A percentile compares a stretch with the other conserved stretches of the same genome.
phyloP scores from a whole-genome alignment of 2,329 filamentous ascomycete genomes.

The Leptographium galeiforme region DNA sequence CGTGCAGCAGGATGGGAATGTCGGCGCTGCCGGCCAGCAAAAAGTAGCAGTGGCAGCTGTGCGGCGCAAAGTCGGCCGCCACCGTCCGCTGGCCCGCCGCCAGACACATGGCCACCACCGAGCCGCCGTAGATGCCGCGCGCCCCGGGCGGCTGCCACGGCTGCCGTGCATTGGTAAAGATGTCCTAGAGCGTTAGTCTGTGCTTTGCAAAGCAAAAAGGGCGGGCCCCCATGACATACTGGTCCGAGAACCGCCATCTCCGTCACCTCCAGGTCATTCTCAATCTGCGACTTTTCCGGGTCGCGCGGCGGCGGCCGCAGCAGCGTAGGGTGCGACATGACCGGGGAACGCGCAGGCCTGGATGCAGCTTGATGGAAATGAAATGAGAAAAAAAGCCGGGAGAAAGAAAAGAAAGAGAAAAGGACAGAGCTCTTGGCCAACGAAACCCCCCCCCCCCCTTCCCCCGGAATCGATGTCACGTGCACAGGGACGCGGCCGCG shows the following conservation, averaged over 20 bases:
- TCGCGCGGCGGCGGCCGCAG: conserved; percentile 65
- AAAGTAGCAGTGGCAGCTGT: conserved; percentile 99
- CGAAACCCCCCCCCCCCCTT: too few relatives aligned
- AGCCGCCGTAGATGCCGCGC: conserved; percentile 84
- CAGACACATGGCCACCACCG: conserved; percentile 85
- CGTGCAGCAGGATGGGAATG: conserved; percentile 85
- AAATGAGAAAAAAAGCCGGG: too few relatives aligned
- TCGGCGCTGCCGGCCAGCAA: conserved; percentile 76
- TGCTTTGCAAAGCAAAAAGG: too few relatives aligned
- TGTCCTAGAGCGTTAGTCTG: conserved; percentile 35
- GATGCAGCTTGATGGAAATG: too few relatives aligned
- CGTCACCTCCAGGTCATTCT: conserved; percentile 79
- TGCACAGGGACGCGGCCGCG: too few relatives aligned
- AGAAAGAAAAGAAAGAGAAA: too few relatives aligned
- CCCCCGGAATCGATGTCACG: too few relatives aligned
- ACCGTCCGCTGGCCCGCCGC: conserved; percentile 82
- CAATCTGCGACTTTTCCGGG: conserved; percentile 62
- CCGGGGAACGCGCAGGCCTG: background rate
- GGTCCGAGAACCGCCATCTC: conserved; percentile 64
- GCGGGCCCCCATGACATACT: too few relatives aligned
- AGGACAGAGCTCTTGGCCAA: too few relatives aligned
- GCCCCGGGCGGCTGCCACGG: conserved; percentile 89
- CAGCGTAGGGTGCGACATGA: conserved; percentile 34
- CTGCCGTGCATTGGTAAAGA: conserved; percentile 88
- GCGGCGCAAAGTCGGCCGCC: conserved; percentile 63